Evolutionary conservation across 176 grass and related monocot genomes (phyloP).

Genomic region (Eragrostis curvula): DNA sequence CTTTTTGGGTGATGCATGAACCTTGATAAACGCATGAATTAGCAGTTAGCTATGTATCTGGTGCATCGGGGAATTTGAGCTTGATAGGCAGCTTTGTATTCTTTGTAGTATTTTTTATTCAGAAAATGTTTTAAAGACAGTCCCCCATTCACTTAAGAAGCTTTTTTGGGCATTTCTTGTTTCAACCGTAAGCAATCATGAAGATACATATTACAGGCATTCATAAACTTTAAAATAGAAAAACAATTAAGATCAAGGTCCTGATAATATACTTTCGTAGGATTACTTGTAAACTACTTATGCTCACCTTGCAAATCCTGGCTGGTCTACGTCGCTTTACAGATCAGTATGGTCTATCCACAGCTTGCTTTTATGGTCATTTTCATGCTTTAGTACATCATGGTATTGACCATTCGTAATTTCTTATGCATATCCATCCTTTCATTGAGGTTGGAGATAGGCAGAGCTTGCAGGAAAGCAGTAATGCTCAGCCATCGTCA

Average conservation of each 20-base stretch:
- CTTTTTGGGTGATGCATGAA: constrained; percentile 41
- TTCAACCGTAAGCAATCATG: neutral
- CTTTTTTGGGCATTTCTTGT: neutral
- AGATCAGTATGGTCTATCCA: constrained; percentile 54
- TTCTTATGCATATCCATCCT: constrained; percentile 45
- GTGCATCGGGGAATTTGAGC: neutral
- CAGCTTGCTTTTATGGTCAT: constrained; percentile 42
- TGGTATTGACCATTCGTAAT: constrained; percentile 42
- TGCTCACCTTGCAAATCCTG: constrained; percentile 29
- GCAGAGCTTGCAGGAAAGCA: constrained; percentile 32
- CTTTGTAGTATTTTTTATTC: neutral
- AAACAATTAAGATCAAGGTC: constrained; percentile 30
- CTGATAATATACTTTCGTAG: constrained; percentile 14
- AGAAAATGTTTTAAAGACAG: neutral
- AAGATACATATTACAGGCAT: neutral
- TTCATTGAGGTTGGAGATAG: constrained; percentile 24
- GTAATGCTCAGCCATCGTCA: constrained; percentile 32
- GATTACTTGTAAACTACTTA: constrained; percentile 41
- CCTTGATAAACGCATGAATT: constrained; percentile 39
- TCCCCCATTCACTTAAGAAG: neutral
- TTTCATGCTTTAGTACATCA: constrained; percentile 47
- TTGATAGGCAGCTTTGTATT: constrained; percentile 8
- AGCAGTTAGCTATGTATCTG: constrained; percentile 23
- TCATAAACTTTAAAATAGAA: neutral
- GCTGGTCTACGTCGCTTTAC: constrained; percentile 48